These are phyloP conservation scores for Saprolegnia diclina DNA, from an alignment of 352 stramenopile species.

Conservation along the genomic window DNA sequence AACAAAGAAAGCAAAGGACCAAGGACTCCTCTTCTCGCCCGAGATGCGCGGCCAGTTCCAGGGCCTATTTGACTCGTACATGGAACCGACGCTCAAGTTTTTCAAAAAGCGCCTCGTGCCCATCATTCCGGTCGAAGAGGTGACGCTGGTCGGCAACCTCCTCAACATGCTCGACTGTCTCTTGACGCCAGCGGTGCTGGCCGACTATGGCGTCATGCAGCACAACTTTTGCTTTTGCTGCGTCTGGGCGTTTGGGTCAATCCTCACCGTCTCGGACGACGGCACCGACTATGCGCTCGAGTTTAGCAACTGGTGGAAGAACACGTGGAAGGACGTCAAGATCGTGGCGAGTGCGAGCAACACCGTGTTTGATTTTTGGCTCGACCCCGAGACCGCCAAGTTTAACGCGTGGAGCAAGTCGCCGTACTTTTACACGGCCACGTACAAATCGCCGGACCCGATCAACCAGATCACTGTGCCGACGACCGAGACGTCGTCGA, in stretches of 20 bases:
- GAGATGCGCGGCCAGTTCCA: constrained; percentile 78
- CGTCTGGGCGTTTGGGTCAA: constrained; percentile 93
- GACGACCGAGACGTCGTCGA: constrained; percentile 92
- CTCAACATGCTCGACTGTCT: constrained; percentile 93
- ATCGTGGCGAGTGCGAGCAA: constrained; percentile 89
- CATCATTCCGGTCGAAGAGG: constrained; percentile 91
- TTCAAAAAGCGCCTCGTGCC: constrained; percentile 91
- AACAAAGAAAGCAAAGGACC: constrained; percentile 52
- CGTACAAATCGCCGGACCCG: constrained; percentile 74
- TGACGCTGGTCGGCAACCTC: constrained; percentile 89
- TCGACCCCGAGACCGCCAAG: constrained; percentile 86
- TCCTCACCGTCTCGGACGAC: constrained; percentile 89
- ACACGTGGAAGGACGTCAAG: constrained; percentile 95
- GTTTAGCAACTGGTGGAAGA: constrained; percentile 95
- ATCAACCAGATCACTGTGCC: constrained; percentile 90
- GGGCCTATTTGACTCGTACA: constrained; percentile 89
- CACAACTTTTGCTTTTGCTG: constrained; percentile 95
- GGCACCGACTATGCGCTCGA: constrained; percentile 91
- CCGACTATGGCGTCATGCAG: constrained; percentile 75
- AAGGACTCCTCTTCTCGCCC: constrained; percentile 68
- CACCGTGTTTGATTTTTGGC: constrained; percentile 97
- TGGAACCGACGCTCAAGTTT: constrained; percentile 88
- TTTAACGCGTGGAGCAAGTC: constrained; percentile 95
- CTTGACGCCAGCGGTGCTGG: constrained; percentile 71
- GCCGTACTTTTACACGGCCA: constrained; percentile 91